phyloP scores from a whole-genome alignment of 2,329 filamentous ascomycete genomes.

The Colletotrichum sp. region DNA sequence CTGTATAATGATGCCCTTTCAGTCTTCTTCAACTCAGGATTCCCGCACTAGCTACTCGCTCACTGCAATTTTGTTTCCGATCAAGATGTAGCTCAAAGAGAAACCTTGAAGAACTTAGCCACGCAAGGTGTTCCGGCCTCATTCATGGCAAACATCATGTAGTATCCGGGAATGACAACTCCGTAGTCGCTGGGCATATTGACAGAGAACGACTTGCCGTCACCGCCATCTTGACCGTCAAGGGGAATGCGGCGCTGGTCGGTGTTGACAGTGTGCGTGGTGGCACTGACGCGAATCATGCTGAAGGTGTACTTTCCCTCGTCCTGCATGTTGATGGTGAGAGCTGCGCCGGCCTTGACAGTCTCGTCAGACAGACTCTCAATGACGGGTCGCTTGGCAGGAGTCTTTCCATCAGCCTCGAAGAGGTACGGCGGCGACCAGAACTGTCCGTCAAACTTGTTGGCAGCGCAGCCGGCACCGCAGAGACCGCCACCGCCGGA shows the following conservation, averaged over 20 bases:
- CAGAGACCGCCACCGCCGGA: conserved; percentile 59
- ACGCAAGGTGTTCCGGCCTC: conserved; percentile 48
- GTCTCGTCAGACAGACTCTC: conserved; percentile 30
- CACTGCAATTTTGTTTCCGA: background rate
- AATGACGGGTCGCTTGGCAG: conserved; percentile 46
- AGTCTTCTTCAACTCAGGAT: background rate
- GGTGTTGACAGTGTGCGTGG: conserved; percentile 61
- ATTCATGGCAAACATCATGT: conserved; percentile 56
- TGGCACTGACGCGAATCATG: conserved; percentile 51
- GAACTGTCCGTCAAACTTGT: conserved; percentile 61
- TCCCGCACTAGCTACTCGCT: background rate
- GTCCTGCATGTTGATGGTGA: conserved; percentile 35
- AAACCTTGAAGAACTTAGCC: conserved; percentile 41
- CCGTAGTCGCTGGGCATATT: conserved; percentile 51
- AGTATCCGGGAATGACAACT: conserved; percentile 55
- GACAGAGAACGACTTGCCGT: conserved; percentile 35
- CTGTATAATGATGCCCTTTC: background rate
- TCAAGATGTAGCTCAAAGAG: background rate
- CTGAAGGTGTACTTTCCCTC: conserved; percentile 36
- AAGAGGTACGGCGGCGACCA: conserved; percentile 62
- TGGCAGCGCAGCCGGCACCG: conserved; percentile 39
- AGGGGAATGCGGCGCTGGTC: conserved; percentile 60
- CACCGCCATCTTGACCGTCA: conserved; percentile 26
- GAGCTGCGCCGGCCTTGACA: conserved; percentile 19
- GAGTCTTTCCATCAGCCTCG: conserved; percentile 39